Evolutionary conservation across 2,329 filamentous ascomycete genomes (phyloP), one percentile per base, ranked within the genome.

Genomic region (Setomelanomma holmii): DNA sequence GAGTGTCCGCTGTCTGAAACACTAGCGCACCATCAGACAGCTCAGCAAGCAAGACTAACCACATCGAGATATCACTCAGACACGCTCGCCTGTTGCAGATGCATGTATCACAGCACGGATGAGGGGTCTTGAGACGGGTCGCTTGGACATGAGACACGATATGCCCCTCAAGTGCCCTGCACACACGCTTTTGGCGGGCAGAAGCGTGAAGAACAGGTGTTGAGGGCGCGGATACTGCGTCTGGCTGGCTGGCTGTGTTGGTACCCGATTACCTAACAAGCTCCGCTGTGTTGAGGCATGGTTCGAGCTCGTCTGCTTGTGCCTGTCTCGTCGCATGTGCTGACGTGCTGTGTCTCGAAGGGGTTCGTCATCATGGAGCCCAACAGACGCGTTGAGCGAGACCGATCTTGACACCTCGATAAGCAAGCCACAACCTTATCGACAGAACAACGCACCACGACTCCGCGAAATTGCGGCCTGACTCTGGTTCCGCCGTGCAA

Each of bases 81-180:
- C 38, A 48, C 42, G 36, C 46, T 49, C 43, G 51, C 49, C 35
- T 54, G 58, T 61, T 51, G 48, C 55, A 59, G 49, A 44, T 46
- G 46, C n/a, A 47, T 38, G 44, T 51, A 43, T 56, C 49, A 49
- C 53, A 53, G 34, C 47, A 43, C 40, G 40, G 21, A 24, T 22
- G 40, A 45, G 27, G 40, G 23, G 50, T 51, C 50, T 56, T 55
- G 56, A 59, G 56, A 60, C 55, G 54, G 49, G 44, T 51, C 46
- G 50, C 43, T 56, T 56, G 43, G 30, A 22, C 16, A 21, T 22
- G 21, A 47, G 58, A 61, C 60, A 64, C 63, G 51, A 47, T 51
- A 48, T 33, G 52, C 43, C 46, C 57, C 51, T 53, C 54, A 58
- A 33, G 21, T 33, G 24, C 4, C 16, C 40, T 8, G 40, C n/a